Percentiles rank a stretch among this genome's conserved stretches.
phyloP scores from a whole-genome alignment of 768 basidiomycete species.

The Russula earlei region DNA sequence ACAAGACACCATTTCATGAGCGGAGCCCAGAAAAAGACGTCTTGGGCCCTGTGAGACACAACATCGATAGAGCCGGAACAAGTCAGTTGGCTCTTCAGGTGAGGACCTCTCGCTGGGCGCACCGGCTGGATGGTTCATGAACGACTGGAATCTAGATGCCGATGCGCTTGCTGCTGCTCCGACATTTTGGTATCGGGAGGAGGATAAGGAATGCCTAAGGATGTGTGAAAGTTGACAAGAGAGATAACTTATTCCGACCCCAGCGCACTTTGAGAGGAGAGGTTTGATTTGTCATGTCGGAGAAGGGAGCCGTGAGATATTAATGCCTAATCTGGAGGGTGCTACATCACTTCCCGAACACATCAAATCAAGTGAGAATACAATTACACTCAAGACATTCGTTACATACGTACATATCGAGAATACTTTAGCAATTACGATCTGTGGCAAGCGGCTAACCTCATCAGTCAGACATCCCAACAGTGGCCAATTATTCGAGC shows the following conservation, averaged over 20 bases:
- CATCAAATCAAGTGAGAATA: too few species aligned
- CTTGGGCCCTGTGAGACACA: conserved; percentile 52
- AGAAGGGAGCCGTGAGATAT: background rate
- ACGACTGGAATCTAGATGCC: conserved; percentile 67
- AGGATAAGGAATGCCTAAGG: background rate
- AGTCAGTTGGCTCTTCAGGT: background rate
- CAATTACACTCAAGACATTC: too few species aligned
- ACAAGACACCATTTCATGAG: conserved; percentile 91
- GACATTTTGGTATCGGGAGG: conserved; percentile 51
- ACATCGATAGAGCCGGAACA: background rate
- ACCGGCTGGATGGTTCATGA: conserved; percentile 96
- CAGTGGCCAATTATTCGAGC: background rate
- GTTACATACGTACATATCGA: background rate
- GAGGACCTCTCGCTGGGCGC: conserved; percentile 20
- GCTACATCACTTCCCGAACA: too few species aligned
- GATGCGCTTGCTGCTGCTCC: conserved; percentile 70
- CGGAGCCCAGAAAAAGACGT: conserved; percentile 98
- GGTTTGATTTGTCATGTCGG: background rate
- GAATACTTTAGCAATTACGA: background rate
- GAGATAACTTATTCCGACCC: background rate
- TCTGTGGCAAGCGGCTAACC: background rate
- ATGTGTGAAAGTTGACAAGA: background rate
- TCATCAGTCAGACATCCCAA: too few species aligned
- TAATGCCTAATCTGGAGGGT: background rate
- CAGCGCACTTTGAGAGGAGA: background rate